A percentile compares a stretch with the other conserved stretches of the same genome.
phyloP scores from a whole-genome alignment of 768 basidiomycete genomes.

The Tricholoma flavovirens region DNA sequence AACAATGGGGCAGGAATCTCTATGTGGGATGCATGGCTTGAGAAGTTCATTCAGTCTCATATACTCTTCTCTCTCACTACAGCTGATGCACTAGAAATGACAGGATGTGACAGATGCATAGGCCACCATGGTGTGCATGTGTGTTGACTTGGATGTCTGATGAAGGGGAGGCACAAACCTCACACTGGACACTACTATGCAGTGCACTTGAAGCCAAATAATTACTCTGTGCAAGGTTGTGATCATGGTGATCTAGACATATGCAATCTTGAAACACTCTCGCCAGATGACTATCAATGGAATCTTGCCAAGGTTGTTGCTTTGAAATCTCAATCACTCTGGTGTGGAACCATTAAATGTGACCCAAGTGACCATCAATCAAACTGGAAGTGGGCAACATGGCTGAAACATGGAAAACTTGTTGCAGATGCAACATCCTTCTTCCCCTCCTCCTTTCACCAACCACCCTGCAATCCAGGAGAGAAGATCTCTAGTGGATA shows the following conservation, averaged over 20 bases:
- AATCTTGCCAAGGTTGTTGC: background rate
- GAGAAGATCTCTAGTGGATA: slow-evolving; percentile 17
- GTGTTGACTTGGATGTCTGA: slow-evolving; percentile 25
- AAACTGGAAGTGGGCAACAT: slow-evolving; percentile 11
- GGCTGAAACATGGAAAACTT: slow-evolving; percentile 3
- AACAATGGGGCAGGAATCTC: slow-evolving; percentile 8
- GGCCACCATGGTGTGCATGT: slow-evolving; percentile 25
- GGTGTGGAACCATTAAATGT: slow-evolving; percentile 6
- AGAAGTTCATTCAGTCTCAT: slow-evolving; percentile 6
- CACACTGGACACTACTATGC: slow-evolving; percentile 22
- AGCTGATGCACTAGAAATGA: slow-evolving; percentile 24
- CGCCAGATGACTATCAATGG: background rate
- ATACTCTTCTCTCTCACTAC: slow-evolving; percentile 17
- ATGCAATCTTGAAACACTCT: background rate
- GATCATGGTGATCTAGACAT: slow-evolving; percentile 16
- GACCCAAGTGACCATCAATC: background rate
- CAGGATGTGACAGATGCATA: slow-evolving; percentile 18
- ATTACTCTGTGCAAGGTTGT: slow-evolving; percentile 18
- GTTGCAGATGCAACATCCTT: slow-evolving; percentile 5
- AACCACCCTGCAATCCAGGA: slow-evolving; percentile 17
- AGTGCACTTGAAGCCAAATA: slow-evolving; percentile 14
- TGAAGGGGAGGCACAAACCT: slow-evolving; percentile 21
- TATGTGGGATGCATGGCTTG: slow-evolving; percentile 19
- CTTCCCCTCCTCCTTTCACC: slow-evolving; percentile 17
- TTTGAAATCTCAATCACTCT: too few species aligned